Evolutionary conservation across 768 basidiomycete species (phyloP).

Genomic region (Pisolithus marmoratus): DNA sequence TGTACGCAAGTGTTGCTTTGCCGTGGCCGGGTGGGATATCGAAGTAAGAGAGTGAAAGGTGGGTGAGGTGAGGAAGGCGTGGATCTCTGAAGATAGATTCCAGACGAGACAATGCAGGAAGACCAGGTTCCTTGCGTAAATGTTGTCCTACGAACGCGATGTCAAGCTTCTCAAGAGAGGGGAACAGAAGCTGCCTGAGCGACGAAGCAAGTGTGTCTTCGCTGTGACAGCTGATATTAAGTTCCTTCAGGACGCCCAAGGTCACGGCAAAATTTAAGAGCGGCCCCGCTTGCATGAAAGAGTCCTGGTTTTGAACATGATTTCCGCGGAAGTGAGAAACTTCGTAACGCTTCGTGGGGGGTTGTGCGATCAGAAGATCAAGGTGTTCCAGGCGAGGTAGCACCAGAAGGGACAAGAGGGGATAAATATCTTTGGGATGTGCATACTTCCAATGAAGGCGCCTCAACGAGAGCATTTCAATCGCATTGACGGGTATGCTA

Average conservation of each 20-base stretch:
- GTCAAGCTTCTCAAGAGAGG: constrained; percentile 40
- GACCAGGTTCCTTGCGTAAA: constrained; percentile 13
- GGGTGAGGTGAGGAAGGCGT: constrained; percentile 43
- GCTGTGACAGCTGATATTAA: constrained; percentile 37
- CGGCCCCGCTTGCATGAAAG: constrained; percentile 23
- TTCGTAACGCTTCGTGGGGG: constrained; percentile 23
- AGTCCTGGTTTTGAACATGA: constrained; percentile 23
- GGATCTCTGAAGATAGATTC: constrained; percentile 54
- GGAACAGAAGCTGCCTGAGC: constrained; percentile 40
- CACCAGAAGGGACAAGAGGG: constrained; percentile 37
- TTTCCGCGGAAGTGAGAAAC: constrained; percentile 25
- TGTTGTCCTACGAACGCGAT: constrained; percentile 34
- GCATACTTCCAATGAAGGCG: constrained; percentile 46
- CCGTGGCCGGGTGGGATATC: constrained; percentile 34
- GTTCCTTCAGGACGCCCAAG: constrained; percentile 31
- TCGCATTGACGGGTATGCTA: constrained; percentile 11
- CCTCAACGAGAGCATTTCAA: constrained; percentile 36
- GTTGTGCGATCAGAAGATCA: constrained; percentile 39
- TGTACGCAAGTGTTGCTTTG: constrained; percentile 44
- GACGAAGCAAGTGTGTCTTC: constrained; percentile 34
- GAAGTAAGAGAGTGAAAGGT: constrained; percentile 46
- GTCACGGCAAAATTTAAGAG: constrained; percentile 24
- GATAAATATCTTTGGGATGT: constrained; percentile 35
- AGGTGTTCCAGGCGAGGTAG: constrained; percentile 38
- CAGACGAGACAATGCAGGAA: constrained; percentile 39